A percentile compares a stretch with the other conserved stretches of the same genome.
Evolutionary conservation across 495 filamentous ascomycete species (phyloP).

Genomic region (Aspergillus hancockii): DNA sequence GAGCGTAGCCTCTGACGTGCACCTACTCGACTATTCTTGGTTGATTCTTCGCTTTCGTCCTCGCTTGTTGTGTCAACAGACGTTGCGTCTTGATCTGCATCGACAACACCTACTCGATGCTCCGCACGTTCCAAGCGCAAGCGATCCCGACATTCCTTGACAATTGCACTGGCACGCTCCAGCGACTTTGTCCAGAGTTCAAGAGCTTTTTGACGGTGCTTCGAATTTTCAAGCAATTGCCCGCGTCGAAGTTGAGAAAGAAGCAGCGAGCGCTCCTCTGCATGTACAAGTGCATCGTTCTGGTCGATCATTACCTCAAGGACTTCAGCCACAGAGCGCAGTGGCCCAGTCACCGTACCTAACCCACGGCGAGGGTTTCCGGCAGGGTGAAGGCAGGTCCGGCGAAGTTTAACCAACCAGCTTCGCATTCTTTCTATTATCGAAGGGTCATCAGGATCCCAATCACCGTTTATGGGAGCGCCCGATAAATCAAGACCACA

Average conservation of each 20-base stretch:
- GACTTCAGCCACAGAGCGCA: constrained; percentile 82
- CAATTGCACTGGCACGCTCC: constrained; percentile 53
- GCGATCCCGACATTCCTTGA: constrained; percentile 64
- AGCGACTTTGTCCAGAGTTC: constrained; percentile 65
- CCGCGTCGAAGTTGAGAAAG: constrained; percentile 63
- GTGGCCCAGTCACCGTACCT: constrained; percentile 60
- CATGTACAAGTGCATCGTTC: constrained; percentile 60
- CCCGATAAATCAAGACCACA: constrained; percentile 67
- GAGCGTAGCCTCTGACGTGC: constrained; percentile 66
- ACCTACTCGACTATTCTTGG: constrained; percentile 52
- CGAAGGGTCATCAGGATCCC: constrained; percentile 59
- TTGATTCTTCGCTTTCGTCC: constrained; percentile 46
- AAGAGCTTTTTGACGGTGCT: constrained; percentile 58
- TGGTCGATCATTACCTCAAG: constrained; percentile 87
- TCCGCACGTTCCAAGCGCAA: constrained; percentile 52
- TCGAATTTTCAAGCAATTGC: constrained; percentile 71
- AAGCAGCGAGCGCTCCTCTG: constrained; percentile 67
- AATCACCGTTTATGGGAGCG: constrained; percentile 55
- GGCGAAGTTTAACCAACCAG: constrained; percentile 72
- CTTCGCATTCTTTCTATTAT: constrained; percentile 66
- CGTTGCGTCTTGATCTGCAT: constrained; percentile 13
- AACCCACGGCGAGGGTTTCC: constrained; percentile 66
- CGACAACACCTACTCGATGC: constrained; percentile 8
- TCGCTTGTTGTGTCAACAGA: constrained; percentile 33
- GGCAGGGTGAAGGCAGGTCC: constrained; percentile 83